Conservation (phyloP, 176 grass and related monocot genomes). For the Oryza meyeriana region DNA sequence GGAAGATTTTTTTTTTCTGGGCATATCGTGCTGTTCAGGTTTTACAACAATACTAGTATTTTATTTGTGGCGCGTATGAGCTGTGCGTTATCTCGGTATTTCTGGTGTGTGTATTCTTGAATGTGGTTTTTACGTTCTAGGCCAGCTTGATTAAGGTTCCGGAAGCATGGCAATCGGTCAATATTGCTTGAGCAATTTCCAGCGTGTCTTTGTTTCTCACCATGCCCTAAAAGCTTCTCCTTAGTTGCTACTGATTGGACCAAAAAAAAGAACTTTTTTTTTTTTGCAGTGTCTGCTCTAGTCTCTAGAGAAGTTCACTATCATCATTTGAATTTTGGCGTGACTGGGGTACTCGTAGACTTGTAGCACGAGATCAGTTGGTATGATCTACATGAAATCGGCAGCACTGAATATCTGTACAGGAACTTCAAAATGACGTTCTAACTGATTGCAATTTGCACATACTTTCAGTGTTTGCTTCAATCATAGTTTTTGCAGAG, state of each 20-base stretch:
- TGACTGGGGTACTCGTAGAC: background rate
- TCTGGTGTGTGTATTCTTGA: background rate
- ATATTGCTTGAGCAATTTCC: background rate
- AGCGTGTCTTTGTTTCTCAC: constrained; percentile 8
- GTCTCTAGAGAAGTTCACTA: background rate
- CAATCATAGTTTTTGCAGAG: background rate
- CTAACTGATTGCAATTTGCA: background rate
- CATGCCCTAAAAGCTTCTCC: constrained; percentile 22
- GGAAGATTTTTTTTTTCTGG: background rate
- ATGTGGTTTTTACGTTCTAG: background rate
- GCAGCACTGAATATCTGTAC: background rate
- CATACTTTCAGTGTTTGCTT: background rate
- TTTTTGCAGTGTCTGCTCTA: background rate
- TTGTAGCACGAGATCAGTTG: background rate
- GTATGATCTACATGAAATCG: background rate
- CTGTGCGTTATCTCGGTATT: constrained; percentile 8
- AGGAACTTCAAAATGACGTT: background rate
- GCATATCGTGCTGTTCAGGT: background rate
- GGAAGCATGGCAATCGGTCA: background rate
- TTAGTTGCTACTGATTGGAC: background rate
- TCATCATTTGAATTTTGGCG: background rate
- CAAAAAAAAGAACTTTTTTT: background rate
- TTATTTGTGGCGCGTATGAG: background rate
- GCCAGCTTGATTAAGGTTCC: background rate
- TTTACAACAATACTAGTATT: background rate